Percentiles rank a stretch among this genome's conserved stretches.
phyloP scores from a whole-genome alignment of 345 rosid species.

The Brassica rapa region DNA sequence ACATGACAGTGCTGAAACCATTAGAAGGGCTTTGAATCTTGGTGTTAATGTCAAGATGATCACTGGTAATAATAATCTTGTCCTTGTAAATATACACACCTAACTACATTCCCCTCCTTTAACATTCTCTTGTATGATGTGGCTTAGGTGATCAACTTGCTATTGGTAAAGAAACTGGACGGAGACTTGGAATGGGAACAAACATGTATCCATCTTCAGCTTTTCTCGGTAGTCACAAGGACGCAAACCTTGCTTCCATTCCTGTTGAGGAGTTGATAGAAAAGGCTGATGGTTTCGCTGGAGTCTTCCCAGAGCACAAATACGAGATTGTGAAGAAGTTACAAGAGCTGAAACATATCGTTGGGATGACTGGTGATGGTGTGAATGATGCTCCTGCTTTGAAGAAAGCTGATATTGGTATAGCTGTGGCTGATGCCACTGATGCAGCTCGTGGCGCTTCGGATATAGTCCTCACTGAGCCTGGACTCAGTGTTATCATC shows the following conservation, averaged over 20 bases:
- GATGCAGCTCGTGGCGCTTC: conserved; percentile 98
- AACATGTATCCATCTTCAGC: conserved; percentile 98
- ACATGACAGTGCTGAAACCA: conserved; percentile 99
- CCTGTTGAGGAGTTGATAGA: conserved; percentile 95
- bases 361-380: conserved; percentile 99
- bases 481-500: conserved; percentile 90
- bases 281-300: conserved; percentile 98
- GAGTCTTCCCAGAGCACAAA: conserved; percentile 94
- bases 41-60: conserved; percentile 98
- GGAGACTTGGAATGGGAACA: conserved; percentile 99
- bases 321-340: conserved; percentile 92
- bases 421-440: conserved; percentile 99
- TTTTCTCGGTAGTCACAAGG: conserved; percentile 82
- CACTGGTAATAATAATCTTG: conserved; percentile 61
- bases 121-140: conserved; percentile 18
- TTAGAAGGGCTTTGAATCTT: conserved; percentile 87
- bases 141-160: conserved; percentile 93
- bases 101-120: background rate
- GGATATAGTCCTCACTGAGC: conserved; percentile 96
- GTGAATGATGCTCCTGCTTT: conserved; percentile 98
- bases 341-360: conserved; percentile 92
- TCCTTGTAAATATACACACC: background rate
- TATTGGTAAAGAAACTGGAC: conserved; percentile 92
- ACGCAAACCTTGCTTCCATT: conserved; percentile 70
- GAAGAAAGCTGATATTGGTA: conserved; percentile 96